Conservation (phyloP, 2,329 filamentous ascomycete genomes). For the Ophiognomonia clavigignenti-juglandacearum region DNA sequence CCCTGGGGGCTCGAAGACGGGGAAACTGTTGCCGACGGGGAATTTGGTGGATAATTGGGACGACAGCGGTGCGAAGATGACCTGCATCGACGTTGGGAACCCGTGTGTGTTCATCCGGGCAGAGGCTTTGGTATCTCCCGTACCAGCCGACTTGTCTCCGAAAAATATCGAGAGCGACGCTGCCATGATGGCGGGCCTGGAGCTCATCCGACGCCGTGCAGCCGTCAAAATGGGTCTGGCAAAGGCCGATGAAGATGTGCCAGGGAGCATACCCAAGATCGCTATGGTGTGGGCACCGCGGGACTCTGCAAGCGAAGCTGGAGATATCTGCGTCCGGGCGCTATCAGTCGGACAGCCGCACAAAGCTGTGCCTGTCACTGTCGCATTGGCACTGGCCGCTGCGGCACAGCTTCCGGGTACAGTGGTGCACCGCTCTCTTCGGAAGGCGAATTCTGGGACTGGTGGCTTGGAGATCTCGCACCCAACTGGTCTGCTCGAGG, state of each 20-base stretch:
- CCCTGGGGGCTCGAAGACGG: constrained; percentile 37
- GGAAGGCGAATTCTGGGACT: constrained; percentile 3
- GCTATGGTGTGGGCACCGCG: constrained; percentile 34
- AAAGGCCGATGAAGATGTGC: constrained; percentile 29
- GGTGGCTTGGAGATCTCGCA: constrained; percentile 37
- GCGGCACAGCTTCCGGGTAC: constrained; percentile 36
- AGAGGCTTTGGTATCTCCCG: constrained; percentile 21
- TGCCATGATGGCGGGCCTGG: constrained; percentile 27
- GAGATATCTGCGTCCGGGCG: constrained; percentile 40
- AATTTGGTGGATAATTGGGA: constrained; percentile 27
- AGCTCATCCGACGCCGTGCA: constrained; percentile 31
- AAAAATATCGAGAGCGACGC: constrained; percentile 27
- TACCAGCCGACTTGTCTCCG: constrained; percentile 22
- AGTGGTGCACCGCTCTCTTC: constrained; percentile 30
- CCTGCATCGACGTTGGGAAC: constrained; percentile 36
- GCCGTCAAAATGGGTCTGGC: constrained; percentile 36
- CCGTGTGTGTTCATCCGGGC: constrained; percentile 35
- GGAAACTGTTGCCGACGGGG: constrained; percentile 34
- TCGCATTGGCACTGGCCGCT: constrained; percentile 35
- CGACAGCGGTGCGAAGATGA: constrained; percentile 22
- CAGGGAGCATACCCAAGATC: constrained; percentile 39
- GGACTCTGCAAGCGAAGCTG: neutral
- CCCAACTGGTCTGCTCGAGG: constrained; percentile 41
- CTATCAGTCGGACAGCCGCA: constrained; percentile 42
- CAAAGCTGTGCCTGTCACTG: constrained; percentile 36